phyloP scores from a whole-genome alignment of 2,329 filamentous ascomycete species.

The Fusarium staphyleae region DNA sequence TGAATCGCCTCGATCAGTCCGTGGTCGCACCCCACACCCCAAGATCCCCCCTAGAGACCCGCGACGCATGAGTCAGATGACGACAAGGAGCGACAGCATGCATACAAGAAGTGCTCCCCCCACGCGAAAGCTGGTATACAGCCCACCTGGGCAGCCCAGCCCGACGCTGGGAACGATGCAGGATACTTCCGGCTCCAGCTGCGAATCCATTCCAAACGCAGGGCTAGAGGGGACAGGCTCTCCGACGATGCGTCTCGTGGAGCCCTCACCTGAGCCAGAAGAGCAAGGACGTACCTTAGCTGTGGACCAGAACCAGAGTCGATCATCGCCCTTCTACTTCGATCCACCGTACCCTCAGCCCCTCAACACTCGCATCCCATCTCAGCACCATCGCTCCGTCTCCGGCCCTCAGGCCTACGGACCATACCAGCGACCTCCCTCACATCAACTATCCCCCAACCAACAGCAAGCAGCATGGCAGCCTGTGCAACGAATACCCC shows the following conservation, averaged over 20 bases:
- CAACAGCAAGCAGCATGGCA: slow-evolving; percentile 30
- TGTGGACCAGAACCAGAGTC: slow-evolving; percentile 11
- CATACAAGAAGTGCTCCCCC: slow-evolving; percentile 44
- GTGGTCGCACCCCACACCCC: slow-evolving; percentile 46
- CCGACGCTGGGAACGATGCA: slow-evolving; percentile 51
- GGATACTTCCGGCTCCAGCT: slow-evolving; percentile 15
- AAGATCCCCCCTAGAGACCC: slow-evolving; percentile 41
- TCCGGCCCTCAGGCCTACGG: slow-evolving; percentile 23
- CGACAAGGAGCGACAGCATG: neutral
- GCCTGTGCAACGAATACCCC: slow-evolving; percentile 19
- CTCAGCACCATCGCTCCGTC: slow-evolving; percentile 27
- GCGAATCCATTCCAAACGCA: slow-evolving; percentile 28
- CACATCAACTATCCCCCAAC: slow-evolving; percentile 25
- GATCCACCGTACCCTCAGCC: slow-evolving; percentile 37
- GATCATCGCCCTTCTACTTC: slow-evolving; percentile 35
- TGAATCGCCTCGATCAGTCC: slow-evolving; percentile 52
- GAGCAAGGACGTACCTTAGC: slow-evolving; percentile 28
- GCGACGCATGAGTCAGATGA: slow-evolving; percentile 28
- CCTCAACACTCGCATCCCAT: slow-evolving; percentile 21
- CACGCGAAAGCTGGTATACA: slow-evolving; percentile 43
- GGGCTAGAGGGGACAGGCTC: slow-evolving; percentile 40
- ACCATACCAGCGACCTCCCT: slow-evolving; percentile 28
- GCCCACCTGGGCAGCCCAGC: slow-evolving; percentile 51
- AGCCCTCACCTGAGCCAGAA: slow-evolving; percentile 45
- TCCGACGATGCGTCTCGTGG: slow-evolving; percentile 49